phyloP scores from a whole-genome alignment of 2,329 filamentous ascomycete genomes.

The Ciborinia camelliae region DNA sequence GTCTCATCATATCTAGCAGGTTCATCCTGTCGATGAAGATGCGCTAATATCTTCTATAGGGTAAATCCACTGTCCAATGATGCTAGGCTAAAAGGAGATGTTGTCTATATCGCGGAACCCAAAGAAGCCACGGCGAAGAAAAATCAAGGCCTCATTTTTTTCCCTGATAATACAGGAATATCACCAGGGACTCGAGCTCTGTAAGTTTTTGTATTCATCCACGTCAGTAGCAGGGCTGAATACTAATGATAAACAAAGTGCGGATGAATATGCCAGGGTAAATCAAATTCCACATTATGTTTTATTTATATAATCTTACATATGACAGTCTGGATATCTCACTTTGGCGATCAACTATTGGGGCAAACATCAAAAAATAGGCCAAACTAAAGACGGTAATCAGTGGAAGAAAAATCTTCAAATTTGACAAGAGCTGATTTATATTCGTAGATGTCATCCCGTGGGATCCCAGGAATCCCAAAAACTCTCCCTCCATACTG shows the following conservation, averaged over 20 bases:
- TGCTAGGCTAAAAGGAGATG: neutral
- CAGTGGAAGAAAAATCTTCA: neutral
- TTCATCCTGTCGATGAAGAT: neutral
- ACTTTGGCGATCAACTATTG: neutral
- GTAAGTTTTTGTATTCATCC: neutral
- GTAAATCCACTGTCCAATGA: neutral
- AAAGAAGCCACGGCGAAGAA: neutral
- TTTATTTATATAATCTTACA: neutral
- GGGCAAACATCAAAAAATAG: neutral
- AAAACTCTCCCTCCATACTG: neutral
- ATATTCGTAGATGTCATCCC: neutral
- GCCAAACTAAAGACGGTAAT: neutral
- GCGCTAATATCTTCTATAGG: neutral
- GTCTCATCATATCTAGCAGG: neutral
- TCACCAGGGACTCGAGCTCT: neutral
- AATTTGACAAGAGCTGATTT: neutral
- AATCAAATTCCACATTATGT: too few species aligned
- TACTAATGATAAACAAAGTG: neutral
- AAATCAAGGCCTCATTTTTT: neutral
- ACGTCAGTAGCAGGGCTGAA: neutral
- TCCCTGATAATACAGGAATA: neutral
- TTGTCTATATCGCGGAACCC: neutral
- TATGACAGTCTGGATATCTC: neutral
- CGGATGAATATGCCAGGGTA: conserved; percentile 4
- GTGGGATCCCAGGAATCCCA: neutral